These are phyloP conservation scores for Fusarium sp. DNA, from an alignment of 2,329 filamentous ascomycete species.

Conservation along the genomic window DNA sequence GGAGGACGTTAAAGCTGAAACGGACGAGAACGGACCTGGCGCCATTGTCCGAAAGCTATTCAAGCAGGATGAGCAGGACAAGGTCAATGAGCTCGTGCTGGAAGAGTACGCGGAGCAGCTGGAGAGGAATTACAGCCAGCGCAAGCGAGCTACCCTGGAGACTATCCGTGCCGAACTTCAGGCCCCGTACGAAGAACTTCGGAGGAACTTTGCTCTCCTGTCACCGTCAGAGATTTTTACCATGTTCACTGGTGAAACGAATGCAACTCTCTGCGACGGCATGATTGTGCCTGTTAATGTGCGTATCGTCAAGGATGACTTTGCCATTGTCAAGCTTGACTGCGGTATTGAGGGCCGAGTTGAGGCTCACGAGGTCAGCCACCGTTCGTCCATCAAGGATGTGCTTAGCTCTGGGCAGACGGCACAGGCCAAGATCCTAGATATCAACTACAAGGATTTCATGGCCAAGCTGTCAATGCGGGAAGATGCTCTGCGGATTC, in stretches of 20 bases:
- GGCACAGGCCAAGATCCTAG: conserved; percentile 86
- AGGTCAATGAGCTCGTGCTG: conserved; percentile 93
- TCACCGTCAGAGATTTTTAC: conserved; percentile 86
- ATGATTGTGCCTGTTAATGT: conserved; percentile 95
- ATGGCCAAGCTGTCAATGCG: conserved; percentile 84
- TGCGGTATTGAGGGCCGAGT: conserved; percentile 93
- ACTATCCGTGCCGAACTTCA: conserved; percentile 95
- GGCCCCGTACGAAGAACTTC: conserved; percentile 92
- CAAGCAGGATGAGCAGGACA: conserved; percentile 91
- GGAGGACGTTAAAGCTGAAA: conserved; percentile 95
- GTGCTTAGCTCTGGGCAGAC: conserved; percentile 85
- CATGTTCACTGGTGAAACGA: conserved; percentile 95
- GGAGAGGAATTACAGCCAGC: conserved; percentile 90
- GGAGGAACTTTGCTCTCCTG: conserved; percentile 79
- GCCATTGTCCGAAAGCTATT: conserved; percentile 96
- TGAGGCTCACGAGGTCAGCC: conserved; percentile 82
- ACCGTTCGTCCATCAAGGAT: conserved; percentile 75
- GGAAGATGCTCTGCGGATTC: conserved; percentile 80
- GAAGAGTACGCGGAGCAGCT: conserved; percentile 98
- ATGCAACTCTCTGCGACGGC: conserved; percentile 81
- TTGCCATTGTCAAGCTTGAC: conserved; percentile 92
- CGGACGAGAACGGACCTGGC: conserved; percentile 86
- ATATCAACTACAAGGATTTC: conserved; percentile 88
- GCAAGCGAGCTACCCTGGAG: conserved; percentile 94
- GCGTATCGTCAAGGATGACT: conserved; percentile 88